These are phyloP conservation scores for Talaromyces sp. DNA, from an alignment of 2,329 filamentous ascomycete species.

Conservation along the genomic window DNA sequence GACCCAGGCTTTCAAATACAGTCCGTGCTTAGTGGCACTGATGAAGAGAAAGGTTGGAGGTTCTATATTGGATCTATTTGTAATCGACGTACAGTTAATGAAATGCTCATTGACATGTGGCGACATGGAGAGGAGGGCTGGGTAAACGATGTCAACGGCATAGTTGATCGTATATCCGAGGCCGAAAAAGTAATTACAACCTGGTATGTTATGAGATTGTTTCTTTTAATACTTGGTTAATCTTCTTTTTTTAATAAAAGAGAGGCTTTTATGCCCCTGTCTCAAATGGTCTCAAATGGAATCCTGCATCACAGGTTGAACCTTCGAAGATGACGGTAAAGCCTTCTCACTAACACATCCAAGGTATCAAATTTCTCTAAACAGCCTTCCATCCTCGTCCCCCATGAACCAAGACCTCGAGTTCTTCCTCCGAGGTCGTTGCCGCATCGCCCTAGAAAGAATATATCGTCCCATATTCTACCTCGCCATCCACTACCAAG, in stretches of 20 bases:
- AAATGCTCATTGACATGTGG: slow-evolving; percentile 27
- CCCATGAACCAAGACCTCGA: slow-evolving; percentile 17
- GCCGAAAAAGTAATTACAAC: slow-evolving; percentile 21
- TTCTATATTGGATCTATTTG: slow-evolving; percentile 28
- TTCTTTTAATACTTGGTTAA: background rate
- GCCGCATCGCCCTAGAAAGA: slow-evolving; percentile 18
- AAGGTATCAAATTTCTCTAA: slow-evolving; percentile 22
- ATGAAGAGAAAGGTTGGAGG: slow-evolving; percentile 26
- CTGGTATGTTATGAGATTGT: slow-evolving; percentile 15
- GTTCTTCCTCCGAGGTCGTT: slow-evolving; percentile 20
- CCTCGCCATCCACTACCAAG: slow-evolving; percentile 24
- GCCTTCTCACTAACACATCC: background rate
- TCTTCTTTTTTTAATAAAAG: background rate
- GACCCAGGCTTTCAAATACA: background rate
- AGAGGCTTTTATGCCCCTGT: background rate
- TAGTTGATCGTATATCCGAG: slow-evolving; percentile 15
- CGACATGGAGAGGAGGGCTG: slow-evolving; percentile 22
- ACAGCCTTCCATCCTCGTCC: slow-evolving; percentile 6
- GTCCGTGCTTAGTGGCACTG: slow-evolving; percentile 13
- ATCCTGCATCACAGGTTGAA: no score
- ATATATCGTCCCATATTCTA: slow-evolving; percentile 27
- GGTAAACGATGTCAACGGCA: slow-evolving; percentile 18
- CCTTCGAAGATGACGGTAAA: no score
- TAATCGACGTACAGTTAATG: slow-evolving; percentile 28
- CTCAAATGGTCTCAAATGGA: no score